Base-by-base conservation (phyloP, 202 grass and related monocot genomes). In the Elaeis oleifera region DNA sequence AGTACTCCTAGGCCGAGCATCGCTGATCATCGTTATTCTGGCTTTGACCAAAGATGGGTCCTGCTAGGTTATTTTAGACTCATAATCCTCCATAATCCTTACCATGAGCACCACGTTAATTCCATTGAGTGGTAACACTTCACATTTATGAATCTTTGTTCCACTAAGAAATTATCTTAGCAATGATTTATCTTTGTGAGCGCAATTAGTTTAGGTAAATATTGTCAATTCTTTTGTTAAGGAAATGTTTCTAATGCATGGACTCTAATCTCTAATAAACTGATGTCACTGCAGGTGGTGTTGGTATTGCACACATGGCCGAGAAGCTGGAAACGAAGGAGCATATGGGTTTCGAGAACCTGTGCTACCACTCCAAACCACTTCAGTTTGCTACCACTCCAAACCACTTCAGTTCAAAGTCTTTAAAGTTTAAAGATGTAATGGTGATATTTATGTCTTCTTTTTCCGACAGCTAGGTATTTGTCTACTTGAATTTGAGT, bases 341-440 rank as follows among this genome's bases (percentile, higher is more conserved):
- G 15, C 64, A 67, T 28, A 67, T 67, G 64, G 64, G 64, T 67
- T 44, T 67, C 32, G 64, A 53, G n/a, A 54, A 67, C 53, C 44
- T 67, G 5, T 67, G 64, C 64, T 67, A 67, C 50, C 50, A 20
- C n/a, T n/a, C n/a, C n/a, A n/a, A n/a, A n/a, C n/a, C n/a, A n/a
- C n/a, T n/a, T n/a, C n/a, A n/a, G n/a, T n/a, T n/a, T n/a, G n/a
- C n/a, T n/a, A n/a, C n/a, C n/a, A n/a, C 21, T 19, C 49, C 23
- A 53, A 18, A 67, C 13, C 11, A 14, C 8, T 16, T 67, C 17
- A 3, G 15, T 59, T 13, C 56, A 28, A 18, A 18, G 18, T 22
- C 0, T n/a, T 18, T 54, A 54, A 21, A 2, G 21, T 21, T 19
- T 21, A 9, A 54, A 21, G 18, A 54, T 18, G n/a, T 54, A 21